Percentiles rank a stretch among this genome's conserved stretches.
Conservation (phyloP, 768 basidiomycete species). For the Trametes villosa region DNA sequence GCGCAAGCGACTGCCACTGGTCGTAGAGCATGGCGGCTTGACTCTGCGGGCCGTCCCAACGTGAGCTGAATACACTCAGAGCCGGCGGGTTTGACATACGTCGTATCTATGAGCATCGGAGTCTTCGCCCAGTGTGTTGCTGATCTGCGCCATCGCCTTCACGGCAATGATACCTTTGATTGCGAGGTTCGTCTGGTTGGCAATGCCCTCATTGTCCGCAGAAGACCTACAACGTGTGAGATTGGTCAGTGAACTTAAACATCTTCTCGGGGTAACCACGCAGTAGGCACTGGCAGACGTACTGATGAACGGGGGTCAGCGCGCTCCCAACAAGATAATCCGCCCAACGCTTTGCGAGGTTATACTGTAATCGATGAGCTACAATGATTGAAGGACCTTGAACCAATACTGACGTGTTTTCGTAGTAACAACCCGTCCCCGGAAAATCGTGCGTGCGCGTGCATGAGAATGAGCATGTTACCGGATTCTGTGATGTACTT, state of each 20-base stretch:
- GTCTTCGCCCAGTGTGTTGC: constrained; percentile 12
- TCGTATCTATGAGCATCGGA: constrained; percentile 21
- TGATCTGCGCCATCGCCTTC: constrained; percentile 29
- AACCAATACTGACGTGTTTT: constrained; percentile 2
- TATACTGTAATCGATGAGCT: constrained; percentile 25
- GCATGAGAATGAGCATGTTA: constrained; percentile 34
- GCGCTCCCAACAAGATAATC: constrained; percentile 29
- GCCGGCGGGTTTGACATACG: constrained; percentile 8
- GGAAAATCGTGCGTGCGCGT: constrained; percentile 35
- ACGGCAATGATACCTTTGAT: constrained; percentile 32
- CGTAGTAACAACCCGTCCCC: constrained; percentile 33
- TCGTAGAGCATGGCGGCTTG: constrained; percentile 8
- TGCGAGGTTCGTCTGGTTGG: constrained; percentile 29
- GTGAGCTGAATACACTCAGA: neutral
- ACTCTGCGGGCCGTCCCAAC: constrained; percentile 5
- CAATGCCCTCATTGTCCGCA: constrained; percentile 15
- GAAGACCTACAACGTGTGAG: constrained; percentile 1
- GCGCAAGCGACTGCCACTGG: constrained; percentile 15
- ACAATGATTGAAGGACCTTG: too few species aligned
- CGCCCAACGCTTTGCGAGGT: constrained; percentile 29
- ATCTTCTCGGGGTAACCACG: too few species aligned
- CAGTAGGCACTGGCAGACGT: neutral
- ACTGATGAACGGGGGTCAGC: constrained; percentile 16
- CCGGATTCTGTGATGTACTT: constrained; percentile 32
- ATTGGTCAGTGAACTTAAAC: too few species aligned